Evolutionary conservation across 2,329 filamentous ascomycete genomes (phyloP), one percentile per base, ranked within the genome.

Genomic region (Trichophyton equinum): DNA sequence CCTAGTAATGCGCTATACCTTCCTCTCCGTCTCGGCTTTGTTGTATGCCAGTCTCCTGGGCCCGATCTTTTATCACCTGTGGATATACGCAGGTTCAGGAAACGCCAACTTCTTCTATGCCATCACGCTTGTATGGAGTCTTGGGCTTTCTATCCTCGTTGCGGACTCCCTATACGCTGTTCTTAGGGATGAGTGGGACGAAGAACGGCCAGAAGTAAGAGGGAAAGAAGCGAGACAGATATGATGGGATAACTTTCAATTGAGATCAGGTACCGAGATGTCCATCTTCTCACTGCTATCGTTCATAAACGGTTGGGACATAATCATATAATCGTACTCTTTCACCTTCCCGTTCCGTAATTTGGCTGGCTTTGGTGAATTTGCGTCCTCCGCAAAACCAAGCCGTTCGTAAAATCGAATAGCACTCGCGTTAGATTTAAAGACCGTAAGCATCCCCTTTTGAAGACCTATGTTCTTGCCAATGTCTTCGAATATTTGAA

Each of bases 71-170:
- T 96, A 97, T 72, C 86, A 99, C 71, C 79, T 99, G 4, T 99
- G 94, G 94, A 92, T 99, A 62, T 99, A 97, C 70, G 94, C 94
- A 1, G 94, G 94, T 57, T 96, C 91, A 61, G 94, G 94, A 30
- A 99, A 99, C 69, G 94, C 94, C 62, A 99, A 99, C 73, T 99
- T 99, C 77, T 99, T 99, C 77, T 99, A 99, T 71, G 94, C 94
- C 65, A 97, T 99, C 68, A 99, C 94, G 0, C 77, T 99, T n/a
- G 94, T 99, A 0, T 99, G 94, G 94, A 95, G 90, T 70, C 74
- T 99, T 25, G 94, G 90, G 0, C 81, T 95, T 67, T 91, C 91
- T 42, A 80, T 99, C 64, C 77, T 99, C 33, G 82, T 97, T 5
- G 90, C 89, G 9, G 94, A 99, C 71, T 80, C 90, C 59, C 79